A percentile compares a stretch with the other conserved stretches of the same genome.
Conservation (phyloP, 2,329 filamentous ascomycete species). For the Diaporthe citriasiana region DNA sequence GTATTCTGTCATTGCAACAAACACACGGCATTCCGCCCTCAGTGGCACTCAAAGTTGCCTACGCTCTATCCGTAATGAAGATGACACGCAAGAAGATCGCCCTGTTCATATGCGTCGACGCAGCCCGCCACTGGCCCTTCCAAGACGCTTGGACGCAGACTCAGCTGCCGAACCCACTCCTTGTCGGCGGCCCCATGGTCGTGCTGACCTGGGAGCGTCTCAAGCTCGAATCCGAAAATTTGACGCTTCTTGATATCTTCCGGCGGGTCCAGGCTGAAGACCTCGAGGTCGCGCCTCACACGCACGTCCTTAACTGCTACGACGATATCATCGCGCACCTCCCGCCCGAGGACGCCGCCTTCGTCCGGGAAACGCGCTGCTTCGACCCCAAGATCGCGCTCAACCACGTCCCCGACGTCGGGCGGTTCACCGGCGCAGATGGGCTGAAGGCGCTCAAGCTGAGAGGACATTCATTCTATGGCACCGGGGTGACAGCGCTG, state of each 20-base stretch:
- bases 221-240: background rate
- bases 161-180: constrained; percentile 10
- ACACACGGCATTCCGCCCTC: background rate
- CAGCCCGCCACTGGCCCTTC: constrained; percentile 26
- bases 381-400: constrained; percentile 18
- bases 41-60: constrained; percentile 7
- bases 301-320: constrained; percentile 14
- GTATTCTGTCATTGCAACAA: background rate
- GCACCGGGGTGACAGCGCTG: constrained; percentile 4
- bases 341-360: background rate
- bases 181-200: background rate
- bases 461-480: background rate
- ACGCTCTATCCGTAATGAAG: background rate
- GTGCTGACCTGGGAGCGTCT: constrained; percentile 17
- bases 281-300: background rate
- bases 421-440: constrained; percentile 19
- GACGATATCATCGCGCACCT: background rate
- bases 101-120: background rate
- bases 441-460: background rate
- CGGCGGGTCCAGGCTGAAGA: background rate
- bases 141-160: constrained; percentile 12
- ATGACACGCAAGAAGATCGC: constrained; percentile 12
- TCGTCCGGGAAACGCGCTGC: background rate
- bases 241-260: background rate
- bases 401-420: constrained; percentile 20